Percentiles rank a stretch among this genome's conserved stretches.
Evolutionary conservation across 2,329 filamentous ascomycete species (phyloP).

Genomic region (Aspergillus flavus): DNA sequence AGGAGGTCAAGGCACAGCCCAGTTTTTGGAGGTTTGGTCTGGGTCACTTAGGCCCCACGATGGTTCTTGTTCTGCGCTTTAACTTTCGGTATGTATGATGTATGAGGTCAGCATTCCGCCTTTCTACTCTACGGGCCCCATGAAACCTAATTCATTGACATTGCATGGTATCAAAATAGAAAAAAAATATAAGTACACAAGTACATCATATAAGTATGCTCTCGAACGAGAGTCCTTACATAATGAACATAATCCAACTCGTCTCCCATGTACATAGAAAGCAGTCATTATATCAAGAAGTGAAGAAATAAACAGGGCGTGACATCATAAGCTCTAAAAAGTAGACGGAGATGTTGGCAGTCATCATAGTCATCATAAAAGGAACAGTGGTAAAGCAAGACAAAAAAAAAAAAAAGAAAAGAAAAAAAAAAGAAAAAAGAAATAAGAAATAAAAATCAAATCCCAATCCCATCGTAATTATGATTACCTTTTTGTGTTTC

Average conservation of each 20-base stretch:
- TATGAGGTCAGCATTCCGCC: slow-evolving; percentile 1
- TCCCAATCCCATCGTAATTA: slow-evolving; percentile 3
- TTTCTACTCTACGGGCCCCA: neutral
- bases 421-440: slow-evolving; percentile 7
- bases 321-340: slow-evolving; percentile 23
- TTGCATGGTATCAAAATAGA: neutral
- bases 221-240: neutral
- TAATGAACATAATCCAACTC: slow-evolving; percentile 4
- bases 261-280: slow-evolving; percentile 9
- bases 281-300: neutral
- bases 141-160: neutral
- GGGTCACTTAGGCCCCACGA: neutral
- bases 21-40: neutral
- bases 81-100: neutral
- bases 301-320: slow-evolving; percentile 13
- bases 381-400: slow-evolving; percentile 3
- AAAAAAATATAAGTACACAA: neutral
- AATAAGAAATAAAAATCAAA: neutral
- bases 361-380: slow-evolving; percentile 20
- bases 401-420: neutral
- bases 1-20: neutral
- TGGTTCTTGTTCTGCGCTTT: neutral
- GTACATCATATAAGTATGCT: neutral
- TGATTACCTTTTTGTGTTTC: slow-evolving; percentile 9
- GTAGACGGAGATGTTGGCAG: slow-evolving; percentile 14